Evolutionary conservation across 2,329 filamentous ascomycete species (phyloP).

Genomic region (Monilinia vaccinii-corymbosi): DNA sequence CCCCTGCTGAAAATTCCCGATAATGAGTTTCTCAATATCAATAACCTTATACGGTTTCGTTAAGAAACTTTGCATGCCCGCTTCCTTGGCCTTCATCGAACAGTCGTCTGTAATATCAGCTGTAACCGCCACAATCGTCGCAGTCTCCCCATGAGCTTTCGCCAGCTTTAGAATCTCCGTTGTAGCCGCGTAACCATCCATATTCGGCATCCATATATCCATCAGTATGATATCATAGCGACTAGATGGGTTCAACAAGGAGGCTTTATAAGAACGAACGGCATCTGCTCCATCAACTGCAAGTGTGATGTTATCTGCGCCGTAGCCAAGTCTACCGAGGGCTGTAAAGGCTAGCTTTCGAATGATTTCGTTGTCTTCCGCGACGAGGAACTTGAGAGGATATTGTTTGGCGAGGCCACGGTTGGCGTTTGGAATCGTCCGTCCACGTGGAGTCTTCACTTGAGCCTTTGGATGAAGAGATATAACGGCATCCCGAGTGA

Average conservation of each 20-base stretch:
- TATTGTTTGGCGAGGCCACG: slow-evolving; percentile 45
- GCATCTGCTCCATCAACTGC: slow-evolving; percentile 62
- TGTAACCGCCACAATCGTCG: slow-evolving; percentile 42
- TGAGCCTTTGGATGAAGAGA: slow-evolving; percentile 5
- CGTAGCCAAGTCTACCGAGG: slow-evolving; percentile 58
- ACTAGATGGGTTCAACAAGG: slow-evolving; percentile 27
- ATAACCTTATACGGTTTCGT: slow-evolving; percentile 46
- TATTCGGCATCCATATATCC: slow-evolving; percentile 68
- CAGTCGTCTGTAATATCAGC: slow-evolving; percentile 46
- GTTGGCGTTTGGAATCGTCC: slow-evolving; percentile 37
- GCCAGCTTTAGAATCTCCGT: slow-evolving; percentile 44
- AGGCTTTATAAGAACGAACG: slow-evolving; percentile 48
- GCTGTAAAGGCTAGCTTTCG: slow-evolving; percentile 57
- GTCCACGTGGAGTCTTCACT: slow-evolving; percentile 9
- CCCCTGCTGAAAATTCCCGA: slow-evolving; percentile 19
- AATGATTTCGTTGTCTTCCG: slow-evolving; percentile 66
- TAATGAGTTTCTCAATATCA: slow-evolving; percentile 44
- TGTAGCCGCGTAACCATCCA: slow-evolving; percentile 64
- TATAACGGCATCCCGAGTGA: slow-evolving; percentile 5
- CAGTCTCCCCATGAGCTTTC: slow-evolving; percentile 10
- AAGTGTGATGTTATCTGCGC: slow-evolving; percentile 42
- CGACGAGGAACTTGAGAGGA: slow-evolving; percentile 59
- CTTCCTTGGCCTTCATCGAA: slow-evolving; percentile 38
- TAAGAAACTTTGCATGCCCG: slow-evolving; percentile 47
- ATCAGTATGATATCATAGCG: slow-evolving; percentile 57